Base-by-base conservation (phyloP, 2,329 filamentous ascomycete species). In the Colletotrichum higginsianum region DNA sequence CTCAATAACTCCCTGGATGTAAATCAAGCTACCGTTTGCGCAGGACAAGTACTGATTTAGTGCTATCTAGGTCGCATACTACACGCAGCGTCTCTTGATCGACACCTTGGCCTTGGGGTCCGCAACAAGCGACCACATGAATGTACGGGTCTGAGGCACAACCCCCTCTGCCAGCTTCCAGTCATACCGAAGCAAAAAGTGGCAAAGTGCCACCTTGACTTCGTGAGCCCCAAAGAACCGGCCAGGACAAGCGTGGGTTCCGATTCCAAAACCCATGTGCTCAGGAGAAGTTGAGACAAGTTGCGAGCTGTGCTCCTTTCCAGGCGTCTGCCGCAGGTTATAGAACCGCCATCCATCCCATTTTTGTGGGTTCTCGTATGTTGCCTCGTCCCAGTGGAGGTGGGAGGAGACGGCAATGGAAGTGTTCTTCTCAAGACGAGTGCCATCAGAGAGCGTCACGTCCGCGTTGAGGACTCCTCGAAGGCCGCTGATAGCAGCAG, bases 201-300 rank as follows among this genome's bases (percentile, higher is more conserved):
- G 56, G 6, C 40, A 60, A 3, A 60, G 56, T 6, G 40, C 56
- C 7, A 47, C 21, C 2, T 60, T 60, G 11, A 60, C 56, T 40
- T 60, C 40, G 23, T 47, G n/a, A 3, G 56, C 40, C 4, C 35
- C 56, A 8, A 60, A 60, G 21, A 46, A 60, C 7, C 56, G 15
- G 23, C 56, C 56, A 2, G 56, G 56, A 44, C 56, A 60, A 2
- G 40, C 40, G 21, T 60, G 56, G 1, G 44, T 78, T 6, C 82
- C 82, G 0, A 80, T 79, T 0, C 82, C 82, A 67, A 82, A 84
- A 11, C 79, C 80, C 60, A 82, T 75, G 67, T 77, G 80, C 8
- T 78, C 75, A 64, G 81, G 77, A 16, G 77, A 76, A 56, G 82
- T 81, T 68, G 79, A 82, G 18, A 82, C 83, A 63, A 85, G 84